Conservation (phyloP, 139 green algal genomes). For the Pseudopediastrum boryanum region DNA sequence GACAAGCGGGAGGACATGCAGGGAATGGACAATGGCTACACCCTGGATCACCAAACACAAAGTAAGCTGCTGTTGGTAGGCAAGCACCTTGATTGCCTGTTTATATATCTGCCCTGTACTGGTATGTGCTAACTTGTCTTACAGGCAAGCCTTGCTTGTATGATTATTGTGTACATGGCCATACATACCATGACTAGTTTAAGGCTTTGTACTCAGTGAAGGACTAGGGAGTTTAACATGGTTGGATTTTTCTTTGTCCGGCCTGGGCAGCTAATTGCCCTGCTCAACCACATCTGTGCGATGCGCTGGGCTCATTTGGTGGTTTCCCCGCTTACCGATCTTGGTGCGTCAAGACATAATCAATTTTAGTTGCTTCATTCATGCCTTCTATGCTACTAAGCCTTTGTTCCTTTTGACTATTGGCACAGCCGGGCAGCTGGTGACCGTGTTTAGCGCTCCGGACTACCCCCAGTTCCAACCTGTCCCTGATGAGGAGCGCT, state of each 20-base stretch:
- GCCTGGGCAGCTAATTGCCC: not conserved
- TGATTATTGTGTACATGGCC: not conserved
- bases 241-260: not conserved
- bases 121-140: not conserved
- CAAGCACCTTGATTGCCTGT: slow-evolving; percentile 3
- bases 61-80: slow-evolving; percentile 41
- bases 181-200: not conserved
- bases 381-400: not conserved
- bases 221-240: no score
- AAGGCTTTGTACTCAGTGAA: no score
- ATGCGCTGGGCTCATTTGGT: not conserved
- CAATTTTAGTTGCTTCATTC: not conserved
- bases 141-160: no score
- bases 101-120: not conserved
- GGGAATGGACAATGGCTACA: slow-evolving; percentile 71
- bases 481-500: slow-evolving; percentile 28
- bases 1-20: slow-evolving; percentile 25
- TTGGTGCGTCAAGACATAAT: not conserved
- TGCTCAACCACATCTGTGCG: not conserved
- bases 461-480: slow-evolving; percentile 84
- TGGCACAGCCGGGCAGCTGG: slow-evolving; percentile 67
- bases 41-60: slow-evolving; percentile 81
- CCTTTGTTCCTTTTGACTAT: not conserved
- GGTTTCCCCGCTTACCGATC: not conserved
- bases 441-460: slow-evolving; percentile 90